A percentile compares a stretch with the other conserved stretches of the same genome.
Conservation (phyloP, 1,139 yeast species). For the Pichia sp. region DNA sequence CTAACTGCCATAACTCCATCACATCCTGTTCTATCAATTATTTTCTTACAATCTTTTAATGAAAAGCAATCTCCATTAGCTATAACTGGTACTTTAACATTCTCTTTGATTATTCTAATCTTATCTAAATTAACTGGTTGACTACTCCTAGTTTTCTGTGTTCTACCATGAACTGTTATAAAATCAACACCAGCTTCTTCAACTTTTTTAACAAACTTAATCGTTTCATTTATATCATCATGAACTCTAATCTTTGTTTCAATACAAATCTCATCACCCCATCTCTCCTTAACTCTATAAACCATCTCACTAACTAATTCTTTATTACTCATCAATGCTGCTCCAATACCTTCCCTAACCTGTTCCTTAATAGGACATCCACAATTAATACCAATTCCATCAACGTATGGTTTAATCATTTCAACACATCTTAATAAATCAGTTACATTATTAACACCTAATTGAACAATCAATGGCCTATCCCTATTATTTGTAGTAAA, state of each 20-base stretch:
- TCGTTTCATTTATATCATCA: slow-evolving; percentile 62
- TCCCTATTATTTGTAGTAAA: slow-evolving; percentile 72
- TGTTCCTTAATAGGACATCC: slow-evolving; percentile 97
- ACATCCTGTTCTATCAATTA: slow-evolving; percentile 60
- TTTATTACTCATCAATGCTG: slow-evolving; percentile 83
- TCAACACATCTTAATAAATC: slow-evolving; percentile 79
- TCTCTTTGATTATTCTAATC: slow-evolving; percentile 54
- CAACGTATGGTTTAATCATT: slow-evolving; percentile 85
- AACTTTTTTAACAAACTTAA: slow-evolving; percentile 61
- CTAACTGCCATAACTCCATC: slow-evolving; percentile 97
- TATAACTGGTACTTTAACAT: slow-evolving; percentile 69
- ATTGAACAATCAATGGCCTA: slow-evolving; percentile 74
- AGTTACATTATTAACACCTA: slow-evolving; percentile 83
- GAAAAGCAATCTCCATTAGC: slow-evolving; percentile 93
- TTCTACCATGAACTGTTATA: slow-evolving; percentile 90
- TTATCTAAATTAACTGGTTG: slow-evolving; percentile 80
- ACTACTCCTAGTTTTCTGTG: slow-evolving; percentile 76
- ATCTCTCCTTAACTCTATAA: slow-evolving; percentile 64
- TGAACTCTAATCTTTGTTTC: slow-evolving; percentile 93
- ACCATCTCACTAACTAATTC: slow-evolving; percentile 82
- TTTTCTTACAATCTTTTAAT: slow-evolving; percentile 52
- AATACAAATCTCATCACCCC: slow-evolving; percentile 61
- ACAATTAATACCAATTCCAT: slow-evolving; percentile 91
- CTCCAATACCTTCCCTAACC: slow-evolving; percentile 93
- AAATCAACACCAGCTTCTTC: slow-evolving; percentile 89